Evolutionary conservation across 2,329 filamentous ascomycete genomes (phyloP).

Genomic region (Mollisiaceae sp.): DNA sequence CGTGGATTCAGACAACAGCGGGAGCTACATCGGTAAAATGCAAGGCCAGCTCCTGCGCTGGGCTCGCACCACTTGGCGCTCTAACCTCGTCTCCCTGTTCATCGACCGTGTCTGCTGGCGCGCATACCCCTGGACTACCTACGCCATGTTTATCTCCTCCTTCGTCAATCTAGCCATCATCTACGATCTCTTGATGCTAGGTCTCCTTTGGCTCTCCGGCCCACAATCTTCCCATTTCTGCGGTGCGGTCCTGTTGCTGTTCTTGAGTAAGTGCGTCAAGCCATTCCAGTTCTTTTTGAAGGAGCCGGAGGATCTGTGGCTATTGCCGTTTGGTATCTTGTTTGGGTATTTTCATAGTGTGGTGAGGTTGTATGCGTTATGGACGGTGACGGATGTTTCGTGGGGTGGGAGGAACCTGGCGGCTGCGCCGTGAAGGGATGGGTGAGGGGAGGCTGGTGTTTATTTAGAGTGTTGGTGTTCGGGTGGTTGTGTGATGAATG

Average conservation of each 20-base stretch:
- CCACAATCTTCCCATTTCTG: not conserved
- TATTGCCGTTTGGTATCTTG: slow-evolving; percentile 54
- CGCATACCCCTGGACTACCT: slow-evolving; percentile 56
- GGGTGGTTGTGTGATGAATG: not conserved
- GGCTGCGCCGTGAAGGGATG: not conserved
- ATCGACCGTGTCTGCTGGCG: slow-evolving; percentile 46
- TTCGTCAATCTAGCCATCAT: slow-evolving; percentile 62
- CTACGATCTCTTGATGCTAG: slow-evolving; percentile 47
- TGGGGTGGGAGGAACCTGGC: slow-evolving; percentile 23
- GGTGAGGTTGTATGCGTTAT: slow-evolving; percentile 60
- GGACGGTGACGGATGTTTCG: slow-evolving; percentile 46
- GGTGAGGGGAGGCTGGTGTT: not conserved
- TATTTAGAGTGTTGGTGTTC: not conserved
- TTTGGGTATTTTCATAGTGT: slow-evolving; percentile 64
- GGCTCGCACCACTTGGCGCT: slow-evolving; percentile 63
- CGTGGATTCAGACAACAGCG: slow-evolving; percentile 42
- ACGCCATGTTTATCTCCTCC: slow-evolving; percentile 59
- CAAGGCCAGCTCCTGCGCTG: slow-evolving; percentile 59
- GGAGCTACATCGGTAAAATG: slow-evolving; percentile 63
- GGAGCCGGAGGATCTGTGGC: slow-evolving; percentile 56
- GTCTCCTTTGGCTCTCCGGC: slow-evolving; percentile 40
- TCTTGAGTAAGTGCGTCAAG: slow-evolving; percentile 61
- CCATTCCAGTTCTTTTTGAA: slow-evolving; percentile 56
- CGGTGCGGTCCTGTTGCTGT: slow-evolving; percentile 19
- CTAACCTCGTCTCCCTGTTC: slow-evolving; percentile 56